A percentile compares a stretch with the other conserved stretches of the same genome.
phyloP scores from a whole-genome alignment of 2,329 filamentous ascomycete species.

The Knufia petricola region DNA sequence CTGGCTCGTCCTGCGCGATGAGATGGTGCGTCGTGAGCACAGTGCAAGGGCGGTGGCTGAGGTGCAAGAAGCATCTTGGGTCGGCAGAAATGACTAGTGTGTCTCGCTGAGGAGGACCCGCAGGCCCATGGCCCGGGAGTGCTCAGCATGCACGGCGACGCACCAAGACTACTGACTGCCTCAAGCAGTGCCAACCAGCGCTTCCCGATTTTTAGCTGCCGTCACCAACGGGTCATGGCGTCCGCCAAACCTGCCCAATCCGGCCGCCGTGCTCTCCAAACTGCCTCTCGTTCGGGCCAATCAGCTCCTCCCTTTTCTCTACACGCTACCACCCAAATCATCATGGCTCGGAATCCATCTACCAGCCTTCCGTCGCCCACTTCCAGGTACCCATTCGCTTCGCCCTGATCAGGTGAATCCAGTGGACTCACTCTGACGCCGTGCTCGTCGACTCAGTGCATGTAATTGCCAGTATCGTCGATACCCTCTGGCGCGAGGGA shows the following conservation, averaged over 20 bases:
- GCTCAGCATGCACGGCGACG: background rate
- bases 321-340: constrained; percentile 27
- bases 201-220: background rate
- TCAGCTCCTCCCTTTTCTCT: constrained; percentile 27
- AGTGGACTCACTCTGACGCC: constrained; percentile 18
- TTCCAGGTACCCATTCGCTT: constrained; percentile 59
- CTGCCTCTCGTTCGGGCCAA: constrained; percentile 18
- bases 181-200: too few relatives aligned
- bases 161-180: too few relatives aligned
- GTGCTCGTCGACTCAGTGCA: background rate
- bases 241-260: background rate
- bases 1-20: constrained; percentile 8
- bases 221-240: background rate
- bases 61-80: background rate
- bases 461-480: background rate
- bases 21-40: background rate
- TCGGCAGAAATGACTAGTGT: background rate
- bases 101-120: background rate
- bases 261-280: constrained; percentile 20
- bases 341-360: constrained; percentile 25
- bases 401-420: constrained; percentile 36
- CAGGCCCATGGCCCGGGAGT: background rate
- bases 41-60: background rate
- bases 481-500: too few relatives aligned
- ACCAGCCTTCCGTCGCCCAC: constrained; percentile 33